Percentiles rank a stretch among this genome's conserved stretches.
Evolutionary conservation across 202 grass and related monocot species (phyloP).

Genomic region (Thinopyrum obtusiflorum): DNA sequence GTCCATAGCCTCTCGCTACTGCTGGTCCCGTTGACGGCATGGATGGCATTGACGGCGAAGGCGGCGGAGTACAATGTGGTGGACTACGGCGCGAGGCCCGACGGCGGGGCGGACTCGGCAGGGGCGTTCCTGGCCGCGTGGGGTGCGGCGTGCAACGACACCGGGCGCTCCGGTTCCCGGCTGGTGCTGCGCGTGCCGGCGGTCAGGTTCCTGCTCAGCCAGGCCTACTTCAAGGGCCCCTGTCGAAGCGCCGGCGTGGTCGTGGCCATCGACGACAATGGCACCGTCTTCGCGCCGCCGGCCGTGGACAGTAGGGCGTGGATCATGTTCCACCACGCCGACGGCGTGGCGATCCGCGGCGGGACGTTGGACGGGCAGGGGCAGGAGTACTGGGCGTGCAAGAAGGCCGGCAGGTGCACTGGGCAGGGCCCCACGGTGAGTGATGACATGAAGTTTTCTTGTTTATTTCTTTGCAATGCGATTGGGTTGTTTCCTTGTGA

Average conservation of each 20-base stretch:
- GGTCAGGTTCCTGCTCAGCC: conserved; percentile 41
- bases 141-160: conserved; percentile 30
- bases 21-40: neutral
- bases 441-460: neutral
- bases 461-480: too few relatives aligned
- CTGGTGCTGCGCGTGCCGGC: conserved; percentile 50
- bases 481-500: neutral
- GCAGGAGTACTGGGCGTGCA: conserved; percentile 49
- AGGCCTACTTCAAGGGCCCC: conserved; percentile 47
- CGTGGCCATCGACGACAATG: conserved; percentile 37
- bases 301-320: conserved; percentile 26
- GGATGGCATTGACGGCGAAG: neutral
- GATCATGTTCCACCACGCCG: conserved; percentile 52
- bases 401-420: neutral
- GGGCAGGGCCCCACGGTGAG: too few relatives aligned
- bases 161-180: neutral
- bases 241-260: conserved; percentile 40
- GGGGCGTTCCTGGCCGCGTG: conserved; percentile 47
- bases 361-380: conserved; percentile 57
- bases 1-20: neutral
- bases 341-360: conserved; percentile 47
- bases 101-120: conserved; percentile 30
- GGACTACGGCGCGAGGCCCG: conserved; percentile 50
- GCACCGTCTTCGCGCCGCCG: conserved; percentile 46
- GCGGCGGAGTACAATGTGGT: conserved; percentile 47